Conservation (phyloP, 805 yeast genomes). For the Ogataea sp. region DNA sequence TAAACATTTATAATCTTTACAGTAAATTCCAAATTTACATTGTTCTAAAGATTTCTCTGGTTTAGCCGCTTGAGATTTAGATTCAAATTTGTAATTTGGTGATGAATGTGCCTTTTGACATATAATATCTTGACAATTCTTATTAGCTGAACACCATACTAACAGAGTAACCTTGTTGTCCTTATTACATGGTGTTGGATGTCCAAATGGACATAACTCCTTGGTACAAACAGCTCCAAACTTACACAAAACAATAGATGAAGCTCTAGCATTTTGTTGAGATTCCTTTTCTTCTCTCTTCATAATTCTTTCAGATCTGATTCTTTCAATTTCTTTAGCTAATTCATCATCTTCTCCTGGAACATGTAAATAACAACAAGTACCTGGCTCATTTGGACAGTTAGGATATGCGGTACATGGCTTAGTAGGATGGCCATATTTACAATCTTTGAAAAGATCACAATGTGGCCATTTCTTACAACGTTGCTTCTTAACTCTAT, state of each 20-base stretch:
- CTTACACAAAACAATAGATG: constrained; percentile 59
- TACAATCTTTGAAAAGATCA: constrained; percentile 48
- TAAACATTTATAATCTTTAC: constrained; percentile 74
- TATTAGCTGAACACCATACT: constrained; percentile 73
- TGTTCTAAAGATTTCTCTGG: constrained; percentile 59
- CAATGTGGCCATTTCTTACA: constrained; percentile 71
- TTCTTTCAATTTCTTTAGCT: constrained; percentile 58
- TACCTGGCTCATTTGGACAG: constrained; percentile 73
- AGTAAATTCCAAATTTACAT: constrained; percentile 70
- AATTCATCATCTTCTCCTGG: constrained; percentile 78
- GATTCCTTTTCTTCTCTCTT: constrained; percentile 12
- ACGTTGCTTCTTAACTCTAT: constrained; percentile 50
- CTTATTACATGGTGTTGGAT: constrained; percentile 81
- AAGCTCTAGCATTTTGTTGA: constrained; percentile 18
- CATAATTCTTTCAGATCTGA: constrained; percentile 27
- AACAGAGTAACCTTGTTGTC: constrained; percentile 58
- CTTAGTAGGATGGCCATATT: constrained; percentile 73
- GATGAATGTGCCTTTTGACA: constrained; percentile 84
- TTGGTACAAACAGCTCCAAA: constrained; percentile 71
- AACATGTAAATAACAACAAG: constrained; percentile 67
- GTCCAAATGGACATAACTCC: constrained; percentile 80
- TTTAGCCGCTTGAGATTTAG: constrained; percentile 7
- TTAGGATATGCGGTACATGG: constrained; percentile 67
- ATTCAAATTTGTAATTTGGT: constrained; percentile 35
- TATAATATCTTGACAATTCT: constrained; percentile 47